phyloP scores from a whole-genome alignment of 129 eudicot genomes.

The Artemisia argyi region DNA sequence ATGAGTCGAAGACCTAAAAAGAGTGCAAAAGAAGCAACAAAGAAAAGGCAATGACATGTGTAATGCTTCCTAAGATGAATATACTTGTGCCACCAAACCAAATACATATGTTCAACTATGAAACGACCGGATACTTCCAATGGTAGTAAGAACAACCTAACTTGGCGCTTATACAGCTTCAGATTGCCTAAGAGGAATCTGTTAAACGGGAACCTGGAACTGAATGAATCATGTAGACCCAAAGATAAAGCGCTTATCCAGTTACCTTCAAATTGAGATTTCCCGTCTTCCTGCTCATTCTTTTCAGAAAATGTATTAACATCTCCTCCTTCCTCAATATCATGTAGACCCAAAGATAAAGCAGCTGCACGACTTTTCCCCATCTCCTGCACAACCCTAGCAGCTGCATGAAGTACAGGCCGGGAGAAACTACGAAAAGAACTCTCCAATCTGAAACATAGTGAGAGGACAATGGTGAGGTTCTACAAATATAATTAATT shows the following conservation, averaged over 20 bases:
- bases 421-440: slow-evolving; percentile 97
- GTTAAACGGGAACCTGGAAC: no score
- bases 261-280: slow-evolving; percentile 71
- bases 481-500: background rate
- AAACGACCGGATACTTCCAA: no score
- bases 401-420: slow-evolving; percentile 96
- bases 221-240: no score
- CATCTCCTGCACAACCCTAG: slow-evolving; percentile 97
- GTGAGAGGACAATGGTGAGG: slow-evolving; percentile 1
- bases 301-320: slow-evolving; percentile 66
- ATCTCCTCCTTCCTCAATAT: slow-evolving; percentile 83
- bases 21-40: slow-evolving; percentile 20
- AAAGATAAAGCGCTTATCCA: background rate
- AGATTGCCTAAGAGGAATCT: background rate
- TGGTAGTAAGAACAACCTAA: no score
- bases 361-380: slow-evolving; percentile 99
- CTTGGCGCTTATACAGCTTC: background rate
- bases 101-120: no score
- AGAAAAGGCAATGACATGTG: background rate
- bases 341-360: slow-evolving; percentile 84
- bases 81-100: background rate
- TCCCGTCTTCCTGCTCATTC: slow-evolving; percentile 64
- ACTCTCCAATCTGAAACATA: slow-evolving; percentile 69
- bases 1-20: slow-evolving; percentile 42
- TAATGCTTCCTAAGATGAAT: background rate